These are phyloP conservation scores for Drechslerella dactyloides DNA, from an alignment of 2,329 filamentous ascomycete genomes.

Conservation along the genomic window DNA sequence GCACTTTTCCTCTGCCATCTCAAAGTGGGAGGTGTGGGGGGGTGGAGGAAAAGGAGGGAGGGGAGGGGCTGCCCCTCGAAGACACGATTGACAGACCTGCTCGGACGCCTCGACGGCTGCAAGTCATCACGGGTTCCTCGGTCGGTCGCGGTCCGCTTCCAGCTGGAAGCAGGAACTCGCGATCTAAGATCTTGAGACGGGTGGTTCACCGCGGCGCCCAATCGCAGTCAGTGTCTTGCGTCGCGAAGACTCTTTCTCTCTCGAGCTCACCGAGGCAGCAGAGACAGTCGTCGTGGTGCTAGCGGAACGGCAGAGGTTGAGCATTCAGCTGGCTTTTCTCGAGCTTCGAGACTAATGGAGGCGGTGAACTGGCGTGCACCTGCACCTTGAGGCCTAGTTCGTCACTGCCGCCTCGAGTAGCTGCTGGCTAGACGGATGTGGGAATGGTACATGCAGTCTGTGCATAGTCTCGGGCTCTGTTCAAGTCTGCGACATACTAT, in stretches of 20 bases:
- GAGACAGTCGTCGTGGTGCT: conserved; percentile 15
- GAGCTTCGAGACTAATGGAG: not conserved
- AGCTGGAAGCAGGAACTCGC: not conserved
- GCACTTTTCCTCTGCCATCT: not conserved
- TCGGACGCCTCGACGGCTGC: not conserved
- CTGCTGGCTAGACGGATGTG: too few species aligned
- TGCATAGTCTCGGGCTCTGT: not conserved
- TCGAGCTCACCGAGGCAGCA: conserved; percentile 27
- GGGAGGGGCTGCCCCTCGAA: too few species aligned
- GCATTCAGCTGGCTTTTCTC: not conserved
- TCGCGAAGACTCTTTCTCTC: not conserved
- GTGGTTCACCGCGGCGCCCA: not conserved
- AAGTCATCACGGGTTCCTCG: not conserved
- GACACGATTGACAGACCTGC: not conserved
- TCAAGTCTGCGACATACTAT: not conserved
- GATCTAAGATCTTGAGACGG: conserved; percentile 5
- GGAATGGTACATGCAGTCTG: too few species aligned
- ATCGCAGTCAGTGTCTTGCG: too few species aligned
- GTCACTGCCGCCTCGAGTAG: too few species aligned
- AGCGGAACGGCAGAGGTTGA: not conserved
- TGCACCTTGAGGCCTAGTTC: not conserved
- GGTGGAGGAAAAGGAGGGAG: too few species aligned
- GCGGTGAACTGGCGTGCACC: not conserved
- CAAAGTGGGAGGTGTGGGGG: not conserved
- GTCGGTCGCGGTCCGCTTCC: conserved; percentile 2